A percentile compares a stretch with the other conserved stretches of the same genome.
phyloP scores from a whole-genome alignment of 2,329 filamentous ascomycete genomes.

The Colletotrichum somersetense region DNA sequence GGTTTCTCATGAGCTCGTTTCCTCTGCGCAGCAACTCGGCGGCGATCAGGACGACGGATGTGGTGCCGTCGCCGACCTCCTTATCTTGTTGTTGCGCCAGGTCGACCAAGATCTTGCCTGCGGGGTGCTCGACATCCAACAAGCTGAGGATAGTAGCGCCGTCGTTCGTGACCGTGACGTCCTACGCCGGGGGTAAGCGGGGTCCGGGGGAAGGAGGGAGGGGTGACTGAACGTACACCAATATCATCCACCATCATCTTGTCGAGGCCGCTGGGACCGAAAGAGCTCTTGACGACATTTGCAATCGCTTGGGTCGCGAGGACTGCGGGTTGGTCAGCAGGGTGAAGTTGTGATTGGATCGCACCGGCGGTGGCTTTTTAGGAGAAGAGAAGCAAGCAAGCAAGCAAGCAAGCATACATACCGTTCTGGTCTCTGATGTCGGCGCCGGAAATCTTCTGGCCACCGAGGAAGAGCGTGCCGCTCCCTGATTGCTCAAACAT shows the following conservation, averaged over 20 bases:
- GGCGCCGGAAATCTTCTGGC: conserved; percentile 95
- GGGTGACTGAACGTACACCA: conserved; percentile 70
- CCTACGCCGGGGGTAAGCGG: conserved; percentile 61
- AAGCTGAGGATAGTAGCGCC: conserved; percentile 96
- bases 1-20: conserved; percentile 99
- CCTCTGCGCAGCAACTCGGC: conserved; percentile 92
- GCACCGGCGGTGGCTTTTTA: background rate
- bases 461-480: conserved; percentile 96
- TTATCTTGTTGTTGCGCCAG: conserved; percentile 98
- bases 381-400: conserved; percentile 11
- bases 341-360: conserved; percentile 41
- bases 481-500: conserved; percentile 97
- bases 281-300: conserved; percentile 99
- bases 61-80: conserved; percentile 98
- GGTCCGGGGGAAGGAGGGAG: conserved; percentile 40
- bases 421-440: conserved; percentile 98
- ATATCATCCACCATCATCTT: conserved; percentile 99
- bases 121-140: conserved; percentile 96
- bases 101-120: conserved; percentile 98
- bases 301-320: conserved; percentile 96
- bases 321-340: conserved; percentile 65
- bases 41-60: conserved; percentile 96
- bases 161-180: conserved; percentile 99
- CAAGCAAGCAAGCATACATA: conserved; percentile 52
- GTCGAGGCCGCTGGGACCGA: conserved; percentile 95